Conservation (phyloP, 371 early-diverging fungal species). For the Phascolomyces articulosus region DNA sequence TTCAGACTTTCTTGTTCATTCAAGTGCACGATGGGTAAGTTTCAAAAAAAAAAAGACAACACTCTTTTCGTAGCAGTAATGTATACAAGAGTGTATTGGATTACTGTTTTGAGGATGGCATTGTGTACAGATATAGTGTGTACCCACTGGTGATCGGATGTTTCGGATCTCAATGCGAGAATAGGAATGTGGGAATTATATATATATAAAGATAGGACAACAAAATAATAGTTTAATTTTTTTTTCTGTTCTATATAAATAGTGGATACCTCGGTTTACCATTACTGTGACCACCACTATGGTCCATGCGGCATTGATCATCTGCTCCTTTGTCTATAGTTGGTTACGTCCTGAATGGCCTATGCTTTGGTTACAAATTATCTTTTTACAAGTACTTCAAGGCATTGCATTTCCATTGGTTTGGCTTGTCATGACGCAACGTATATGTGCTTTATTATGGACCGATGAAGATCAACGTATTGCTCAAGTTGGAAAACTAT, state of each 20-base stretch:
- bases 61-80: too few species aligned
- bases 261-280: slow-evolving; percentile 35
- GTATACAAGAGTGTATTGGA: too few species aligned
- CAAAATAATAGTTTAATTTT: too few species aligned
- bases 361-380: slow-evolving; percentile 13
- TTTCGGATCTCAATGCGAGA: not conserved
- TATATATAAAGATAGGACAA: not conserved
- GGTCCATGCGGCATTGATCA: slow-evolving; percentile 29
- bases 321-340: slow-evolving; percentile 33
- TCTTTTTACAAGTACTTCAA: slow-evolving; percentile 18
- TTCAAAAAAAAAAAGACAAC: too few species aligned
- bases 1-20: slow-evolving; percentile 20
- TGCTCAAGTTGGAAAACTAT: slow-evolving; percentile 30
- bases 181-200: not conserved
- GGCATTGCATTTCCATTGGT: slow-evolving; percentile 28
- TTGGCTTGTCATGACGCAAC: slow-evolving; percentile 35
- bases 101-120: too few species aligned
- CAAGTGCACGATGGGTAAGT: slow-evolving; percentile 31
- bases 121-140: too few species aligned
- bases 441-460: slow-evolving; percentile 28
- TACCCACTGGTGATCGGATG: too few species aligned
- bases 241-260: slow-evolving; percentile 11
- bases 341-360: slow-evolving; percentile 24
- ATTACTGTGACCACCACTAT: slow-evolving; percentile 24
- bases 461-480: slow-evolving; percentile 32